A percentile compares a stretch with the other conserved stretches of the same genome.
phyloP scores from a whole-genome alignment of 2,329 filamentous ascomycete species.

The Aurifilum marmelostoma region DNA sequence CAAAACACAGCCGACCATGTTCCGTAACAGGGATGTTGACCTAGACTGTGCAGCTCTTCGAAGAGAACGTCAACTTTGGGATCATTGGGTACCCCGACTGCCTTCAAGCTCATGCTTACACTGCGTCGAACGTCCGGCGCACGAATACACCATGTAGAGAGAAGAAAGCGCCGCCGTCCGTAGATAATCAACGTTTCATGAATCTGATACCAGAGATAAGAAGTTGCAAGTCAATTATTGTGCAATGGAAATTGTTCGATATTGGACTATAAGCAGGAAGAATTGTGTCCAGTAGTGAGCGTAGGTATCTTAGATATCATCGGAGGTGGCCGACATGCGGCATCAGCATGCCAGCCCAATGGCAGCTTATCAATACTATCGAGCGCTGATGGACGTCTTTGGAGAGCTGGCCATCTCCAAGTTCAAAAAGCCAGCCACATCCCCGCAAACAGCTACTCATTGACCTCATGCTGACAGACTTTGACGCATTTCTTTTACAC shows the following conservation, averaged over 20 bases:
- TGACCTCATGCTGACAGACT: background rate
- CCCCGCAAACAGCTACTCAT: background rate
- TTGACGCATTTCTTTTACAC: background rate
- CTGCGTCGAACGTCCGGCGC: background rate
- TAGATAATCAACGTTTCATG: background rate
- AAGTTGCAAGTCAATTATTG: too few species aligned
- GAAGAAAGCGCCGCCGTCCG: background rate
- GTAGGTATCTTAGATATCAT: conserved; percentile 13
- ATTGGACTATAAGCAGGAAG: background rate
- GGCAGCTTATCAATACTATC: conserved; percentile 24
- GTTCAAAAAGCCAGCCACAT: conserved; percentile 14
- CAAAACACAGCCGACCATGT: background rate
- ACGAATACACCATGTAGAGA: background rate
- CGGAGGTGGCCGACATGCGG: conserved; percentile 24
- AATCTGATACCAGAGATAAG: background rate
- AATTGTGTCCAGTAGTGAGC: background rate
- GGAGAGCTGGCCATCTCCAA: background rate
- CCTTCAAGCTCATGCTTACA: background rate
- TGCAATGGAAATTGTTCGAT: too few species aligned
- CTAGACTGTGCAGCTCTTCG: background rate
- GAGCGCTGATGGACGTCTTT: background rate
- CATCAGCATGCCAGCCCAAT: background rate
- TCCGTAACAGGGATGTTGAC: background rate
- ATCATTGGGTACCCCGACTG: too few species aligned
- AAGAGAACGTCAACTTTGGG: background rate